phyloP scores from a whole-genome alignment of 805 yeast genomes.

The Yarrowia phangngaensis region DNA sequence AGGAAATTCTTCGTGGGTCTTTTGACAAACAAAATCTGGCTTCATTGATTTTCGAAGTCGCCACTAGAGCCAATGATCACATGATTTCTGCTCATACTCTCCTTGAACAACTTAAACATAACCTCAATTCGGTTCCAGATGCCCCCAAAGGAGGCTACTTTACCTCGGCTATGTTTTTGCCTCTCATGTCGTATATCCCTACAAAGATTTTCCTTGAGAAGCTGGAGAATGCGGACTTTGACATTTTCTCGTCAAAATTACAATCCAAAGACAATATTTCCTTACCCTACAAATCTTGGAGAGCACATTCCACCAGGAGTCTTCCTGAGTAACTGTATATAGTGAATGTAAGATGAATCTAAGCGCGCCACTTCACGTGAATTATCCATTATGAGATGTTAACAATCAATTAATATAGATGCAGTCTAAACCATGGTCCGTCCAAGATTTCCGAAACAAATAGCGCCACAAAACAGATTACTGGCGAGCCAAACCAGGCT shows the following conservation, averaged over 20 bases:
- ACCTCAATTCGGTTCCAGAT: conserved; percentile 38
- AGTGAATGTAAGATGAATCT: not conserved
- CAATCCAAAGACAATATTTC: conserved; percentile 11
- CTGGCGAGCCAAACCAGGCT: conserved; percentile 35
- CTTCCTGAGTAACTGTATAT: conserved; percentile 2
- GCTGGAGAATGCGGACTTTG: conserved; percentile 63
- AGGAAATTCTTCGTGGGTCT: conserved; percentile 43
- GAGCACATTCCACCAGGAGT: conserved; percentile 1
- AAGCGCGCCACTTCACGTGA: no score
- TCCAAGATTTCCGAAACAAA: conserved; percentile 43
- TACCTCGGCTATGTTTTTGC: conserved; percentile 59
- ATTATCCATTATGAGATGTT: no score
- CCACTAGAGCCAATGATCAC: conserved; percentile 78
- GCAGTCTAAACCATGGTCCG: conserved; percentile 30
- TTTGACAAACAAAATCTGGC: conserved; percentile 45
- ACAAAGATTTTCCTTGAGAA: conserved; percentile 56
- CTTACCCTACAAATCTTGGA: conserved; percentile 15
- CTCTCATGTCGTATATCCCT: conserved; percentile 66
- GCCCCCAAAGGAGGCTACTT: conserved; percentile 35
- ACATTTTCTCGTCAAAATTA: conserved; percentile 42
- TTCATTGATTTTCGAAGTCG: conserved; percentile 63
- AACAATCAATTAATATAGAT: no score
- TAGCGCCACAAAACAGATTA: conserved; percentile 39
- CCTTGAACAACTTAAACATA: conserved; percentile 42
- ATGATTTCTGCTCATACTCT: conserved; percentile 63